These are phyloP conservation scores for Torrubiellomyces zombiae DNA, from an alignment of 2,329 filamentous ascomycete genomes.

Conservation along the genomic window DNA sequence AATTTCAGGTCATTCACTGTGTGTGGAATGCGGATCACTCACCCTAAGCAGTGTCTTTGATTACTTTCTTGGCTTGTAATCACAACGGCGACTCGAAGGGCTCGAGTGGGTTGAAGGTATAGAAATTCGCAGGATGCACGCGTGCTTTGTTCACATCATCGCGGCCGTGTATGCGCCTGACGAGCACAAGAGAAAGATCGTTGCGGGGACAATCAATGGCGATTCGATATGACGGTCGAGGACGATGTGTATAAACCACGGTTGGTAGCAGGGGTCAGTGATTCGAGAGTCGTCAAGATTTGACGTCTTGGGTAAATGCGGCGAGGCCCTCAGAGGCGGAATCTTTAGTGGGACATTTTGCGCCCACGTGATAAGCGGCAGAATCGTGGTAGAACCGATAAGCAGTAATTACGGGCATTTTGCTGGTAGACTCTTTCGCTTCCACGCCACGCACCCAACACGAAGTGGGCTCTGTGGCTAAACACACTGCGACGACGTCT, in stretches of 20 bases:
- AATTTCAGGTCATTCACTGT: no score
- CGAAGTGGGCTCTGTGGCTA: no score
- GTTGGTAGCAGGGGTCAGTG: no score
- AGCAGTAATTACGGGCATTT: constrained; percentile 16
- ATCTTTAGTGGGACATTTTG: constrained; percentile 23
- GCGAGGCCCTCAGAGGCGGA: constrained; percentile 11
- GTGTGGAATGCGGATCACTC: no score
- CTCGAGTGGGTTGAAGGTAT: constrained; percentile 12
- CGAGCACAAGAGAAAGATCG: no score
- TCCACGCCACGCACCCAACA: no score
- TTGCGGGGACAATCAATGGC: neutral
- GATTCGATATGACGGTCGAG: neutral
- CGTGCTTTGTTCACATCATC: constrained; percentile 22
- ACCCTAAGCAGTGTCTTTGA: constrained; percentile 4
- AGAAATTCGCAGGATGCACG: constrained; percentile 13
- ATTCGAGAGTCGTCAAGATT: constrained; percentile 2
- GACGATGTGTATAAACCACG: neutral
- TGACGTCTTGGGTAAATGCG: constrained; percentile 4
- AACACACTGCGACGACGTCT: no score
- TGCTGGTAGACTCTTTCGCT: constrained; percentile 5
- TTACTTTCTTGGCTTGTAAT: no score
- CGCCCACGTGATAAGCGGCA: constrained; percentile 23
- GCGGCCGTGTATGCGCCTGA: constrained; percentile 13
- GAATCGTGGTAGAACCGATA: constrained; percentile 14
- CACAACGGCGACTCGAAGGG: constrained; percentile 8